These are phyloP conservation scores for Saccharum officinarum DNA, from an alignment of 176 grass and related monocot species.

Conservation along the genomic window DNA sequence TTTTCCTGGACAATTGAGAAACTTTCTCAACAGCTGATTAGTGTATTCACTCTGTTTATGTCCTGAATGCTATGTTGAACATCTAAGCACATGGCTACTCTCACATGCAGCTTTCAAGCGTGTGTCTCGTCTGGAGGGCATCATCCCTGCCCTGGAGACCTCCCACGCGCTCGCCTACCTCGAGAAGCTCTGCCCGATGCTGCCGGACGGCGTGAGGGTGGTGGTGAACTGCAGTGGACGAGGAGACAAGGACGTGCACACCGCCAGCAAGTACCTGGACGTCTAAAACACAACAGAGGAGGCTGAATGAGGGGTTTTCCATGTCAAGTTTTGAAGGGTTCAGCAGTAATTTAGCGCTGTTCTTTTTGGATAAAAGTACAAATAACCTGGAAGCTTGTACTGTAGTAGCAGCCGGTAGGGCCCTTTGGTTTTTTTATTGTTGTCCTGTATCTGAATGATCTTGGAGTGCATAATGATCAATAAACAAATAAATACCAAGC, in stretches of 20 bases:
- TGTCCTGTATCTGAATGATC: constrained; percentile 14
- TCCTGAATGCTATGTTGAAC: not conserved
- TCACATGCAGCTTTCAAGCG: constrained; percentile 79
- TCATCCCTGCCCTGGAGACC: constrained; percentile 95
- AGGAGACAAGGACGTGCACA: constrained; percentile 98
- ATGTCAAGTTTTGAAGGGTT: constrained; percentile 35
- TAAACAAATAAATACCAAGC: constrained; percentile 21
- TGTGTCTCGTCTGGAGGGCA: constrained; percentile 85
- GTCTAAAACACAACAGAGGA: constrained; percentile 40
- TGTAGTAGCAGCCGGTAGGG: not conserved
- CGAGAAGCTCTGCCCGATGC: constrained; percentile 82
- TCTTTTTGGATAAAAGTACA: constrained; percentile 28
- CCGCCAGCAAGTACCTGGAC: constrained; percentile 86
- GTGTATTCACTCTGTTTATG: not conserved
- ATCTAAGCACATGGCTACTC: constrained; percentile 6
- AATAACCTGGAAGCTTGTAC: constrained; percentile 32
- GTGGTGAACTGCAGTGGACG: constrained; percentile 88
- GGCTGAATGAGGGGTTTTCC: not conserved
- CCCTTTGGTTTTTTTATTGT: constrained; percentile 38
- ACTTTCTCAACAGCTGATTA: not conserved
- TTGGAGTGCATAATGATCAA: not conserved
- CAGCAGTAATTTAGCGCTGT: not conserved
- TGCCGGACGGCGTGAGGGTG: constrained; percentile 65
- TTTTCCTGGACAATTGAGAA: not conserved
- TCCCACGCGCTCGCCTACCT: constrained; percentile 88